phyloP scores from a whole-genome alignment of 2,329 filamentous ascomycete genomes.

The Calonectria crousiana region DNA sequence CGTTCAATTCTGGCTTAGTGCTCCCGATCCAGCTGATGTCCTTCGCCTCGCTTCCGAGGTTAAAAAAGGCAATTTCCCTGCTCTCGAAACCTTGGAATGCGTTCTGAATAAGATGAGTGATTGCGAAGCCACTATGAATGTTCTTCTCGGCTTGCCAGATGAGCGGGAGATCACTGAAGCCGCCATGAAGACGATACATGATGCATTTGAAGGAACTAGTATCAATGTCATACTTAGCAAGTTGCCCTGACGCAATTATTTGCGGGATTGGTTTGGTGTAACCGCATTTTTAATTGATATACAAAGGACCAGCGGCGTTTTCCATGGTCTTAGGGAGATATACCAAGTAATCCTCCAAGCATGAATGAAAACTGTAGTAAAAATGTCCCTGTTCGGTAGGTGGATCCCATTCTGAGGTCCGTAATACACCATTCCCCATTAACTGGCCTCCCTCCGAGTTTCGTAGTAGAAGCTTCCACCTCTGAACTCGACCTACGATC shows the following conservation, averaged over 20 bases:
- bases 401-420: conserved; percentile 36
- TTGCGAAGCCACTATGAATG: no score
- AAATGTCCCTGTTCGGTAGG: conserved; percentile 37
- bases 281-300: not conserved
- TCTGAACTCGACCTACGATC: conserved; percentile 34
- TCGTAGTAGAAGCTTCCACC: conserved; percentile 42
- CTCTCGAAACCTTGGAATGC: not conserved
- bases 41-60: not conserved
- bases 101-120: not conserved
- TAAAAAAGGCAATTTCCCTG: not conserved
- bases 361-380: conserved; percentile 9
- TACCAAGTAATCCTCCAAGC: conserved; percentile 5
- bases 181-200: not conserved
- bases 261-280: no score
- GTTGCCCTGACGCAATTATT: not conserved
- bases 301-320: not conserved
- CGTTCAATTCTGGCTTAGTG: not conserved
- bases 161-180: no score
- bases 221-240: not conserved
- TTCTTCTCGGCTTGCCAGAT: no score
- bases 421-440: conserved; percentile 40
- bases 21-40: not conserved
- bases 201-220: not conserved
- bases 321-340: not conserved
- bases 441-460: conserved; percentile 37